These are phyloP conservation scores for Penicillium brasilianum DNA, from an alignment of 2,329 filamentous ascomycete species.

Conservation along the genomic window DNA sequence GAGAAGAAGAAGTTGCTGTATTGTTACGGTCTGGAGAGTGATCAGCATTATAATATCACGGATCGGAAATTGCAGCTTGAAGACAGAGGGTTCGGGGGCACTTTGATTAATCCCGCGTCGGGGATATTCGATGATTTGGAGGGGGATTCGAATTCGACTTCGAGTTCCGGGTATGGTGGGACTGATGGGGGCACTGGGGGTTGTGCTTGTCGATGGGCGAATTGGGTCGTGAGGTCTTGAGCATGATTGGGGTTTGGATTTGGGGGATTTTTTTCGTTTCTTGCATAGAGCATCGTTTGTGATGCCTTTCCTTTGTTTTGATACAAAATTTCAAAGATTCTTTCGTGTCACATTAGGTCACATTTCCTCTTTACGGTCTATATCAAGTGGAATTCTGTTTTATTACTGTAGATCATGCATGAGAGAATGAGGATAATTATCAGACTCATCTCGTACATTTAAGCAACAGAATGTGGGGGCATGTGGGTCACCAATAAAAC, in stretches of 20 bases:
- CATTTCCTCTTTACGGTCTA: no score
- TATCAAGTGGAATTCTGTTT: no score
- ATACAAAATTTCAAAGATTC: no score
- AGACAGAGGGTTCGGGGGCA: constrained; percentile 56
- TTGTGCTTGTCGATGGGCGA: constrained; percentile 65
- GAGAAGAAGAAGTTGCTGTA: constrained; percentile 62
- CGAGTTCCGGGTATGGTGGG: constrained; percentile 45
- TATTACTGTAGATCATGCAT: no score
- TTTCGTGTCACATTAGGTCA: no score
- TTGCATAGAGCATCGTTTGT: not conserved
- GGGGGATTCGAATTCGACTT: constrained; percentile 13
- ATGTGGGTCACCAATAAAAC: no score
- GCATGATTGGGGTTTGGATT: not conserved
- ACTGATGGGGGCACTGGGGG: constrained; percentile 66
- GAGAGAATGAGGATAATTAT: no score
- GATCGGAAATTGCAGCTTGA: constrained; percentile 58
- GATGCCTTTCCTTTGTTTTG: no score
- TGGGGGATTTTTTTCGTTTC: not conserved
- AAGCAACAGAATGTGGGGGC: no score
- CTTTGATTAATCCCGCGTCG: constrained; percentile 56
- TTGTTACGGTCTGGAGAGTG: constrained; percentile 62
- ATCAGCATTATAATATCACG: constrained; percentile 52
- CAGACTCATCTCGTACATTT: no score
- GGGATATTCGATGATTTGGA: constrained; percentile 47
- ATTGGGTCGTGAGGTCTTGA: constrained; percentile 46